Conservation (phyloP, 331 rosid genomes). For the Pyracantha coccinea region DNA sequence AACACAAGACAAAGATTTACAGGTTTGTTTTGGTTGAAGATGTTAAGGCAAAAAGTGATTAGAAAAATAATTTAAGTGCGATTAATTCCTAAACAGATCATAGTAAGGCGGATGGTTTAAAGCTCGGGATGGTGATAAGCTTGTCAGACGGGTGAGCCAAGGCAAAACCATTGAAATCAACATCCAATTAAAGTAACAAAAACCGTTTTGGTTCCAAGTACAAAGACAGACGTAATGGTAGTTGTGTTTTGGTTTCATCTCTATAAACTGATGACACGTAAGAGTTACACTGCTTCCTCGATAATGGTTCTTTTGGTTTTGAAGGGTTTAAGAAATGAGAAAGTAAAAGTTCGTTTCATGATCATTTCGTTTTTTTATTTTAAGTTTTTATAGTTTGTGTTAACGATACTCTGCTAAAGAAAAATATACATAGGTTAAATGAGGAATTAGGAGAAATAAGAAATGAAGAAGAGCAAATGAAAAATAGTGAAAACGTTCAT, state of each 20-base stretch:
- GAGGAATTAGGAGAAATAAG: background rate
- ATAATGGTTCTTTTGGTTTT: background rate
- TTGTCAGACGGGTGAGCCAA: background rate
- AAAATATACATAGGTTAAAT: too few relatives aligned
- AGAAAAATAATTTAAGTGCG: background rate
- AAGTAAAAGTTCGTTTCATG: background rate
- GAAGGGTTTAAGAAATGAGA: background rate
- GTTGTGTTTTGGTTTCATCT: background rate
- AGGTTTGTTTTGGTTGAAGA: background rate
- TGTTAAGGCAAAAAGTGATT: background rate
- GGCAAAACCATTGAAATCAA: background rate
- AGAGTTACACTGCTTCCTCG: background rate
- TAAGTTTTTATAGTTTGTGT: too few relatives aligned
- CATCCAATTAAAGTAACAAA: background rate
- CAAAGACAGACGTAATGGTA: background rate
- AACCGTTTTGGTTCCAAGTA: background rate
- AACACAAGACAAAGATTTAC: background rate
- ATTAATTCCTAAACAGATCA: background rate
- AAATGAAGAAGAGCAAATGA: background rate
- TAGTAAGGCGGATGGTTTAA: background rate
- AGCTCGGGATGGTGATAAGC: background rate
- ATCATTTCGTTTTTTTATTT: background rate
- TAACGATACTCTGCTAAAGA: too few relatives aligned
- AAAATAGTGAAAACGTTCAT: too few relatives aligned
- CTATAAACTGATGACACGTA: background rate